phyloP scores from a whole-genome alignment of 108 stramenopile species.

The Discostella pseudostelligera region DNA sequence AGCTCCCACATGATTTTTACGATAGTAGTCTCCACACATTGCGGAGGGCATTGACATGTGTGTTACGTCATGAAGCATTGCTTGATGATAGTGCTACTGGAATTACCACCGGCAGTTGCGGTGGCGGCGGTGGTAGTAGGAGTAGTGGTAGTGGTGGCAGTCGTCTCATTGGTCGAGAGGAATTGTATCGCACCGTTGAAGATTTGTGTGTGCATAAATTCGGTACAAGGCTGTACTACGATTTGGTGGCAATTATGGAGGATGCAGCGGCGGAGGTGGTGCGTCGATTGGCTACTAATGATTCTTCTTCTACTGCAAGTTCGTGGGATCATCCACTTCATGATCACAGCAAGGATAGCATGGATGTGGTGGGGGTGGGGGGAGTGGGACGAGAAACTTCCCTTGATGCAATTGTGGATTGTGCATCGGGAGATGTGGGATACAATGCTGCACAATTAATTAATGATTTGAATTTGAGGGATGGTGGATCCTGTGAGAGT shows the following conservation, averaged over 20 bases:
- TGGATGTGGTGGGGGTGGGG: slow-evolving; percentile 6
- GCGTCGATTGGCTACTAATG: slow-evolving; percentile 11
- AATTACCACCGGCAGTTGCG: background rate
- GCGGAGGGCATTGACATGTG: slow-evolving; percentile 46
- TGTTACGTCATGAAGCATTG: slow-evolving; percentile 21
- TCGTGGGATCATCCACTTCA: background rate
- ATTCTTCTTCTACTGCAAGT: no score
- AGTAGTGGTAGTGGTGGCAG: background rate
- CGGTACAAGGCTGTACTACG: slow-evolving; percentile 67
- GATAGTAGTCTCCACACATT: slow-evolving; percentile 49
- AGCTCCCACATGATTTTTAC: slow-evolving; percentile 71
- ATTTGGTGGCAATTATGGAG: slow-evolving; percentile 54
- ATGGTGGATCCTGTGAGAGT: background rate
- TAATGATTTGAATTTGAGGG: slow-evolving; percentile 11
- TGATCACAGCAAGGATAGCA: background rate
- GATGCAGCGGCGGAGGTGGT: slow-evolving; percentile 50
- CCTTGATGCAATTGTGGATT: slow-evolving; percentile 57
- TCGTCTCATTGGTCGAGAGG: slow-evolving; percentile 40
- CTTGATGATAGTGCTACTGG: slow-evolving; percentile 9
- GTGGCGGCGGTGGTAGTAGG: background rate
- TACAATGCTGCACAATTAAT: slow-evolving; percentile 9
- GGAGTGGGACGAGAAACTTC: slow-evolving; percentile 4
- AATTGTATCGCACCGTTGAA: slow-evolving; percentile 72
- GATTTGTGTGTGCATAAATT: slow-evolving; percentile 70
- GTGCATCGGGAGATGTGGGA: slow-evolving; percentile 29